Base-by-base conservation (phyloP, 805 yeast species). In the Isabelozyma heimii region DNA sequence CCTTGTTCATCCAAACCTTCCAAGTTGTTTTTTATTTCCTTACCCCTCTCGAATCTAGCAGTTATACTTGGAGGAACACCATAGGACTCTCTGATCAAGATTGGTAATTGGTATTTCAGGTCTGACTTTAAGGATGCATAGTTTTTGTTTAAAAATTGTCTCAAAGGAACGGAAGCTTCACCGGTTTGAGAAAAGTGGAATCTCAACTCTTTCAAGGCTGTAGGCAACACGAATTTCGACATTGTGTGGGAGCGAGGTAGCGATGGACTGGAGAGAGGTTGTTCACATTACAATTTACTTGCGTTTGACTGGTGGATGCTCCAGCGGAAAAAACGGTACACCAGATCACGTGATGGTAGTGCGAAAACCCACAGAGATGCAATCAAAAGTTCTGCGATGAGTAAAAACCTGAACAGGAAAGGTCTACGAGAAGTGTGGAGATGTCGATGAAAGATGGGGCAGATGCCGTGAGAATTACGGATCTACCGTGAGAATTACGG, bases 151-250 rank as follows among this genome's bases (percentile, higher is more conserved):
- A 89, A 72, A 61, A 85, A 89, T 14, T 80, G 69, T 67, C 89
- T 82, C 58, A 88, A 73, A 7, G 87, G 82, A 8, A 72, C 75
- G 12, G 91, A 81, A 5, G 89, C 81, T 53, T 82, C 81, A n/a
- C 87, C 87, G n/a, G 85, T 77, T 67, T 87, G 94, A 30, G 90
- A 85, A 54, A 89, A 75, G 62, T 89, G 90, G 70, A 88, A 86
- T 67, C 96, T 81, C 61, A 89, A 76, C 74, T 89, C 96, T 64
- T 77, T 87, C 55, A 89, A 77, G 9, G 87, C 79, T 33, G 70
- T 65, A n/a, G 84, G 81, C 49, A 75, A 60, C 33, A 70, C 67
- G 52, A 66, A 73, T 53, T 72, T 74, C 41, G 78, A 69, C 77
- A 73, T 73, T 49, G 14, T 55, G 51, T 28, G 28, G 37, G 33